Conservation (phyloP, 1,284 basidiomycete species). For the Cryptococcus sp. region DNA sequence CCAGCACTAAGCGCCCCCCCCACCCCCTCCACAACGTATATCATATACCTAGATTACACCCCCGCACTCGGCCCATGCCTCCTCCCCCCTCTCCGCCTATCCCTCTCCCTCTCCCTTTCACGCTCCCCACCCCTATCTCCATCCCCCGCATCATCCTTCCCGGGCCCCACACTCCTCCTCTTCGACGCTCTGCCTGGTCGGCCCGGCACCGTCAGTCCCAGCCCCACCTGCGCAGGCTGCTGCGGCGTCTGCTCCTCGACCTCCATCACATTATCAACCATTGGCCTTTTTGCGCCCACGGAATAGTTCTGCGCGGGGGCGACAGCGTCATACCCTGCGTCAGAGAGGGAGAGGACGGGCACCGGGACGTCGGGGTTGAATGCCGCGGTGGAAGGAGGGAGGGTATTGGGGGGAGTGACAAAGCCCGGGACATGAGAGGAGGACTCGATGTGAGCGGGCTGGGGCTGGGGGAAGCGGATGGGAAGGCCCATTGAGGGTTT, state of each 20-base stretch:
- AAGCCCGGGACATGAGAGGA: neutral
- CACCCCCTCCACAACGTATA: no score
- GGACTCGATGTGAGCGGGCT: slow-evolving; percentile 1
- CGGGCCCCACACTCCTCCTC: slow-evolving; percentile 21
- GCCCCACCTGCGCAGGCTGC: neutral
- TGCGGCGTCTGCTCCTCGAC: slow-evolving; percentile 10
- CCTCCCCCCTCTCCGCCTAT: slow-evolving; percentile 15
- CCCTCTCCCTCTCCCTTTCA: slow-evolving; percentile 13
- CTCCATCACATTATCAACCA: slow-evolving; percentile 19
- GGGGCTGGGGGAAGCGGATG: slow-evolving; percentile 1
- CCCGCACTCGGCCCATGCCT: slow-evolving; percentile 9
- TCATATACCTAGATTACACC: no score
- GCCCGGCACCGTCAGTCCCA: neutral
- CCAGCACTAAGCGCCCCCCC: no score
- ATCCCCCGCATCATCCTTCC: slow-evolving; percentile 7
- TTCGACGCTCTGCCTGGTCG: slow-evolving; percentile 19
- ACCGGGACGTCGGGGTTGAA: slow-evolving; percentile 21
- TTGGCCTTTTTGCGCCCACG: slow-evolving; percentile 19
- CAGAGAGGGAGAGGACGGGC: slow-evolving; percentile 1
- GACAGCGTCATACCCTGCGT: slow-evolving; percentile 1
- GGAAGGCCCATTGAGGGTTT: slow-evolving; percentile 11
- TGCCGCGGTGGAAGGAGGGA: slow-evolving; percentile 2
- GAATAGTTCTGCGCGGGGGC: slow-evolving; percentile 14
- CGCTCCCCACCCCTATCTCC: slow-evolving; percentile 2
- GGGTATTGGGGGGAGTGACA: slow-evolving; percentile 3